Percentiles rank a stretch among this genome's conserved stretches.
phyloP scores from a whole-genome alignment of 148 eudicot genomes.

The Cornus controversa region DNA sequence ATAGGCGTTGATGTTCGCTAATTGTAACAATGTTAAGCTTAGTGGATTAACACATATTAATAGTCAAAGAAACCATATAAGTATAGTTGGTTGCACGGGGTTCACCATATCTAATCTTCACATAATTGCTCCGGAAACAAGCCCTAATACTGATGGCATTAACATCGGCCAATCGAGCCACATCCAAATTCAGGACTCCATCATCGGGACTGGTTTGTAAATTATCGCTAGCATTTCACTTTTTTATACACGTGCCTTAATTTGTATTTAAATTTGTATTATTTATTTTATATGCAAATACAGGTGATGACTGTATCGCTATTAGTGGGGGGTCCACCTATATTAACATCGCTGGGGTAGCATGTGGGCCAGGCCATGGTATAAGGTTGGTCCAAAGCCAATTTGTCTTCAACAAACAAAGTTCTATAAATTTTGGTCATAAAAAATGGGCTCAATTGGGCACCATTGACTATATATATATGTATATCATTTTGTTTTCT shows the following conservation, averaged over 20 bases:
- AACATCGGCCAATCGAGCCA: conserved; percentile 20
- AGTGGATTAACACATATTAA: conserved; percentile 13
- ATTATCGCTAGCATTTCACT: too few relatives aligned
- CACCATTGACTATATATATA: too few relatives aligned
- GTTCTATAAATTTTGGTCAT: too few relatives aligned
- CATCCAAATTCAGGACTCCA: conserved; percentile 10
- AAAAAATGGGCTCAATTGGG: too few relatives aligned
- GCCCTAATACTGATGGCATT: conserved; percentile 48
- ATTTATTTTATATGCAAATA: too few relatives aligned
- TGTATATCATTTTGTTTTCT: too few relatives aligned
- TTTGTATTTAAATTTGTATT: too few relatives aligned
- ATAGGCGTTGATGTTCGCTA: conserved; percentile 24
- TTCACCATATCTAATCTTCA: conserved; percentile 22
- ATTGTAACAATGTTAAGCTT: conserved; percentile 27
- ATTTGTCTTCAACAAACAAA: background rate
- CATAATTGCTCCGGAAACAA: conserved; percentile 32
- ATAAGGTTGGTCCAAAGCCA: conserved; percentile 63
- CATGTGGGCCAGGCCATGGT: conserved; percentile 60
- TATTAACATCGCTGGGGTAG: conserved; percentile 24
- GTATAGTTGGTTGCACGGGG: conserved; percentile 13
- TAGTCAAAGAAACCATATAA: conserved; percentile 34
- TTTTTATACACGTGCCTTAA: too few relatives aligned
- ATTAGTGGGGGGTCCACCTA: conserved; percentile 23
- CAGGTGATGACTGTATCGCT: conserved; percentile 61
- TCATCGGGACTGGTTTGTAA: conserved; percentile 39